phyloP scores from a whole-genome alignment of 169 alveolate genomes.

The Cryptosporidium baileyi region DNA sequence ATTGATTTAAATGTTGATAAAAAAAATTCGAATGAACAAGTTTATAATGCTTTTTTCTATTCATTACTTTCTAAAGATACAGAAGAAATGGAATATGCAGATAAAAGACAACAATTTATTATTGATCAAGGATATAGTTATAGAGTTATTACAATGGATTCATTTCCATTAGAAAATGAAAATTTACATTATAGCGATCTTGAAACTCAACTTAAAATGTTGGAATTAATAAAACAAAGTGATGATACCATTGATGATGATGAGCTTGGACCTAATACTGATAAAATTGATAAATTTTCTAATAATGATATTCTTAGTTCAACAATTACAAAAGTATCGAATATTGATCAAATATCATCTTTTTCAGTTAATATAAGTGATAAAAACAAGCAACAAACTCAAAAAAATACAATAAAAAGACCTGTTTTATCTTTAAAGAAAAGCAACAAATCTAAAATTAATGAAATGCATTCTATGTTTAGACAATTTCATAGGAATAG shows the following conservation, averaged over 20 bases:
- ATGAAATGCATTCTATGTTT: constrained; percentile 62
- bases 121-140: constrained; percentile 91
- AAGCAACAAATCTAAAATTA: constrained; percentile 20
- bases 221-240: constrained; percentile 30
- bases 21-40: not conserved
- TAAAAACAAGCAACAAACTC: not conserved
- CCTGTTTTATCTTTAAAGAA: constrained; percentile 29
- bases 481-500: constrained; percentile 51
- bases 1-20: not conserved
- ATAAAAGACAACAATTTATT: constrained; percentile 95
- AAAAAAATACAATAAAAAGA: not conserved
- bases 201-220: constrained; percentile 19
- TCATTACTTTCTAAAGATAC: constrained; percentile 97
- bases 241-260: constrained; percentile 51
- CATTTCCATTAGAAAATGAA: constrained; percentile 50
- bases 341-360: constrained; percentile 9
- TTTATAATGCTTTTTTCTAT: constrained; percentile 94
- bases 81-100: constrained; percentile 95
- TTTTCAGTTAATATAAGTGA: not conserved
- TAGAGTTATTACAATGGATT: constrained; percentile 61
- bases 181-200: constrained; percentile 20
- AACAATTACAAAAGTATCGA: constrained; percentile 28
- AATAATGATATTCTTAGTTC: constrained; percentile 11
- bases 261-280: constrained; percentile 7
- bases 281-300: not conserved